A percentile compares a stretch with the other conserved stretches of the same genome.
Conservation (phyloP, 768 basidiomycete genomes). For the Kwoniella botswanensis region DNA sequence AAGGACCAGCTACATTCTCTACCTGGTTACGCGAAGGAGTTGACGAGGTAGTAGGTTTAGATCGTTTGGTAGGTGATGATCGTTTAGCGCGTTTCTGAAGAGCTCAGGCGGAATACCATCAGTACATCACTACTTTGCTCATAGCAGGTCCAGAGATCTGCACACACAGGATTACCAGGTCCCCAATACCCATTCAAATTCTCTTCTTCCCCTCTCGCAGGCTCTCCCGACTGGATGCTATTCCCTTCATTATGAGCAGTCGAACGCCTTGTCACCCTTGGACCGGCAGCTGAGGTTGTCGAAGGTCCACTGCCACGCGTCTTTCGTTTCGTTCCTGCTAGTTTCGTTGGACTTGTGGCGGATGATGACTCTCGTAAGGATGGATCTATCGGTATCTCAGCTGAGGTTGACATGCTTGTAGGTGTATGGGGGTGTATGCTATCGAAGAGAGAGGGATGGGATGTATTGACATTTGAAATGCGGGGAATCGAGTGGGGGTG, state of each 20-base stretch:
- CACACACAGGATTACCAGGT: conserved; percentile 8
- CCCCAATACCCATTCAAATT: conserved; percentile 40
- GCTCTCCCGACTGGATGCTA: conserved; percentile 26
- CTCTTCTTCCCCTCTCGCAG: conserved; percentile 47
- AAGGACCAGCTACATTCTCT: not conserved
- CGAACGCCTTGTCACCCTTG: conserved; percentile 23
- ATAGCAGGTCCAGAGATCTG: no score
- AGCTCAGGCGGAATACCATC: no score
- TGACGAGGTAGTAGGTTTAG: not conserved
- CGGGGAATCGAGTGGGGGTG: conserved; percentile 19
- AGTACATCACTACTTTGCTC: no score
- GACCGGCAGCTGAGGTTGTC: not conserved
- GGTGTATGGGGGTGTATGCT: not conserved
- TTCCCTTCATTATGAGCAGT: not conserved
- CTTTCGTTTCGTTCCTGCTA: conserved; percentile 15
- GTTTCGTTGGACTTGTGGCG: conserved; percentile 1
- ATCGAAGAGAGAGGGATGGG: not conserved
- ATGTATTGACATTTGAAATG: conserved; percentile 8
- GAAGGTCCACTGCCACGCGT: conserved; percentile 1
- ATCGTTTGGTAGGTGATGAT: conserved; percentile 22
- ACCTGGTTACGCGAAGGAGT: not conserved
- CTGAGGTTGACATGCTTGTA: conserved; percentile 7
- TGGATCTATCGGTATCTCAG: conserved; percentile 25
- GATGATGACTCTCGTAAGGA: conserved; percentile 9
- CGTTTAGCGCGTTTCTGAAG: conserved; percentile 26